Conservation (phyloP, 768 basidiomycete genomes). For the Panellus pusillus region DNA sequence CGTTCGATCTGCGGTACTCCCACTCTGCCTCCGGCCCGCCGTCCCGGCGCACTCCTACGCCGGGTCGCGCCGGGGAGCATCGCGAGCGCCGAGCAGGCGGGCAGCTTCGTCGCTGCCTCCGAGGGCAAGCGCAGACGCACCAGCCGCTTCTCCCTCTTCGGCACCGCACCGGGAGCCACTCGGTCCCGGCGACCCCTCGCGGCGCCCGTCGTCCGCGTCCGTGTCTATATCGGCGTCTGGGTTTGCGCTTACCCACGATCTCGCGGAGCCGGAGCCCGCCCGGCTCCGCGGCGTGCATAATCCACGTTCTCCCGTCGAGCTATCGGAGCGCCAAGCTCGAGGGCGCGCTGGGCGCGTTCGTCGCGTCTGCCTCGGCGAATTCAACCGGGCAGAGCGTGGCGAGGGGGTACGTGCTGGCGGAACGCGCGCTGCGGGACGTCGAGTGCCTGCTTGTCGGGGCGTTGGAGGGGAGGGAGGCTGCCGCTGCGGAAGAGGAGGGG, state of each 20-base stretch:
- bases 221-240: background rate
- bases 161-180: background rate
- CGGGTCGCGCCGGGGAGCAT: too few relatives aligned
- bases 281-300: slow-evolving; percentile 17
- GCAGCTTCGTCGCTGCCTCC: background rate
- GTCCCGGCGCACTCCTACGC: too few relatives aligned
- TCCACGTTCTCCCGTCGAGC: slow-evolving; percentile 18
- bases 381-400: background rate
- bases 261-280: too few relatives aligned
- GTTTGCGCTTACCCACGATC: too few relatives aligned
- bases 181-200: background rate
- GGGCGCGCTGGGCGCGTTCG: slow-evolving; percentile 12
- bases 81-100: background rate
- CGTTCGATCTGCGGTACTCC: too few relatives aligned
- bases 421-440: slow-evolving; percentile 13
- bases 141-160: background rate
- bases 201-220: background rate
- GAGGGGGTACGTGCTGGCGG: slow-evolving; percentile 16
- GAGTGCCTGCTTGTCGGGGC: slow-evolving; percentile 18
- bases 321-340: slow-evolving; percentile 13
- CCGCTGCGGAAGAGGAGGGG: background rate
- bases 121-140: too few relatives aligned
- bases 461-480: background rate
- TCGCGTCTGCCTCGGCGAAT: background rate
- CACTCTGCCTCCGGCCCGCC: too few relatives aligned